These are phyloP conservation scores for Aspergillus costaricaensis DNA, from an alignment of 2,329 filamentous ascomycete species.

Conservation along the genomic window DNA sequence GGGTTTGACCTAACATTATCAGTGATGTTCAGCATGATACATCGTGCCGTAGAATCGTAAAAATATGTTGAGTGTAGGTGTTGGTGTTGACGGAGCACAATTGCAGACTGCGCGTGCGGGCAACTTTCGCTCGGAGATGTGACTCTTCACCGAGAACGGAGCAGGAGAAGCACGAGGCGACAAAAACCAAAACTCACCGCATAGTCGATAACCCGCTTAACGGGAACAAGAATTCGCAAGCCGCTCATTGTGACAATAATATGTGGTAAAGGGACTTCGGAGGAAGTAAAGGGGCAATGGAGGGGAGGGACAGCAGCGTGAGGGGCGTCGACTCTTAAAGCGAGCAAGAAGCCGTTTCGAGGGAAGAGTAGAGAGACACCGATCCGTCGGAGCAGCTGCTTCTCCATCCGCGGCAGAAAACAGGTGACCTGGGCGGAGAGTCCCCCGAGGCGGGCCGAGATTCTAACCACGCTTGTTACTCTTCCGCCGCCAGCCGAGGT, in stretches of 20 bases:
- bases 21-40: not conserved
- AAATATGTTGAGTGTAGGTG: not conserved
- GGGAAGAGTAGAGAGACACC: slow-evolving; percentile 15
- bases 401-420: slow-evolving; percentile 19
- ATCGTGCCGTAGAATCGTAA: not conserved
- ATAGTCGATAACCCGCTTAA: slow-evolving; percentile 87
- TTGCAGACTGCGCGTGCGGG: not conserved
- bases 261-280: slow-evolving; percentile 3
- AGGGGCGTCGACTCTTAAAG: not conserved
- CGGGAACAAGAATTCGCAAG: slow-evolving; percentile 74
- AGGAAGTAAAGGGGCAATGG: slow-evolving; percentile 13
- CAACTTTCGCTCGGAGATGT: slow-evolving; percentile 1
- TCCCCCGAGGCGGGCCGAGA: slow-evolving; percentile 38
- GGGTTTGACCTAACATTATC: slow-evolving; percentile 61
- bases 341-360: slow-evolving; percentile 6
- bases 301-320: not conserved
- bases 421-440: slow-evolving; percentile 34
- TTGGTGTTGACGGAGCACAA: not conserved
- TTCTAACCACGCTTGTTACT: slow-evolving; percentile 21
- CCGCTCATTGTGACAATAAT: slow-evolving; percentile 43
- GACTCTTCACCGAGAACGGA: slow-evolving; percentile 25
- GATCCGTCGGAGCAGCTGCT: slow-evolving; percentile 22
- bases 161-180: slow-evolving; percentile 3
- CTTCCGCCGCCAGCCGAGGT: slow-evolving; percentile 37
- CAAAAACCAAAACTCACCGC: slow-evolving; percentile 58